Conservation (phyloP, 169 alveolate species). For the Plasmodium vivax region DNA sequence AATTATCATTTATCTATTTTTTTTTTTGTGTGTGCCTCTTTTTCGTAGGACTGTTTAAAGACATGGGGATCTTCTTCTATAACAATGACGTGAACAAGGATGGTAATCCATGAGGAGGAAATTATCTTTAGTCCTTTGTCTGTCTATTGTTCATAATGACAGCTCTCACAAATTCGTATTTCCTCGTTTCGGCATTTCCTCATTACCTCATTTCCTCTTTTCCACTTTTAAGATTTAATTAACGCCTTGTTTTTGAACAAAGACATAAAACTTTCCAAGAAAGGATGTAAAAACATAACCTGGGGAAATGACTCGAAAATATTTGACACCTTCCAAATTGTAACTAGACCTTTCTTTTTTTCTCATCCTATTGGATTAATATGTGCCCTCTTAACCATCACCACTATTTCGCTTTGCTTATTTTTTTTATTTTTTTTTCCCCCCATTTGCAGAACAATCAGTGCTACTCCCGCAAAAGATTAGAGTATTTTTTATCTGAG, state of each 20-base stretch:
- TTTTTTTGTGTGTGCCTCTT: not conserved
- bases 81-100: slow-evolving; percentile 38
- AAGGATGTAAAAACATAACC: slow-evolving; percentile 25
- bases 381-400: not conserved
- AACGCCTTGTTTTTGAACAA: slow-evolving; percentile 29
- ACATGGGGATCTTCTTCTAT: slow-evolving; percentile 56
- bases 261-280: slow-evolving; percentile 55
- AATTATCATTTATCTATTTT: not conserved
- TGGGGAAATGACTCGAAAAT: slow-evolving; percentile 4
- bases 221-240: slow-evolving; percentile 45
- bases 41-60: slow-evolving; percentile 29
- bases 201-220: not conserved
- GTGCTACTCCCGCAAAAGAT: slow-evolving; percentile 63
- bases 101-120: slow-evolving; percentile 17
- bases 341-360: slow-evolving; percentile 23
- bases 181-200: not conserved
- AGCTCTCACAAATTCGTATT: not conserved
- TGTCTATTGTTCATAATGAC: not conserved
- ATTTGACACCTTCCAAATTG: slow-evolving; percentile 40
- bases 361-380: not conserved
- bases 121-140: not conserved
- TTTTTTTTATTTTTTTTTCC: slow-evolving; percentile 1
- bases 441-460: slow-evolving; percentile 45
- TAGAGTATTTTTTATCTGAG: slow-evolving; percentile 48
- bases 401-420: not conserved